phyloP scores from a whole-genome alignment of 2,329 filamentous ascomycete genomes.

The Clonostachys byssicola region DNA sequence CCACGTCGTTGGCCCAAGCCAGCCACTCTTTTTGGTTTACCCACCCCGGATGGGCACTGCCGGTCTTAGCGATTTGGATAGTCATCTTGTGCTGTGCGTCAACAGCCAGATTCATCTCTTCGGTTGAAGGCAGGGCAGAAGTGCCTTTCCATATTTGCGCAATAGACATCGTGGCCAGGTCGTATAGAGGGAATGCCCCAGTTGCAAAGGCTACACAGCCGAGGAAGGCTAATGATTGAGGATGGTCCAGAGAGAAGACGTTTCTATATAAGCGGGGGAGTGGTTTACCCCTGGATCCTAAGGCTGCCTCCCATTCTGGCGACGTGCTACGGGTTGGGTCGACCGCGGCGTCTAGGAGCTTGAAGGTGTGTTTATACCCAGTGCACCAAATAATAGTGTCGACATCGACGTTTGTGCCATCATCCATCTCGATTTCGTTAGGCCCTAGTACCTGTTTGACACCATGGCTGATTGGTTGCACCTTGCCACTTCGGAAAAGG shows the following conservation, averaged over 20 bases:
- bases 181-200: conserved; percentile 27
- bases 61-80: conserved; percentile 15
- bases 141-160: conserved; percentile 36
- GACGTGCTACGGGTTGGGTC: conserved; percentile 16
- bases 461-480: conserved; percentile 20
- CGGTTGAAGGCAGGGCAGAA: conserved; percentile 23
- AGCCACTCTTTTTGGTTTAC: conserved; percentile 27
- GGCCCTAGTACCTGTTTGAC: conserved; percentile 22
- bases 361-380: conserved; percentile 24
- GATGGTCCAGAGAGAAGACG: conserved; percentile 34
- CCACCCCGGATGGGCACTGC: conserved; percentile 15
- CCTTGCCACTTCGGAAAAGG: conserved; percentile 27
- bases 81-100: conserved; percentile 25
- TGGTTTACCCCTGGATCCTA: conserved; percentile 14
- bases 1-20: conserved; percentile 30
- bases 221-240: conserved; percentile 37
- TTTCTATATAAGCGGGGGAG: conserved; percentile 34
- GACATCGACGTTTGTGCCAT: conserved; percentile 15
- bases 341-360: conserved; percentile 14
- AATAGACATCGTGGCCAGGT: conserved; percentile 36
- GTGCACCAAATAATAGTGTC: conserved; percentile 26
- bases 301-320: conserved; percentile 13
- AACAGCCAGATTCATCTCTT: conserved; percentile 27
- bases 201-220: conserved; percentile 26
- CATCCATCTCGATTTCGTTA: conserved; percentile 18